Percentiles rank a stretch among this genome's conserved stretches.
These are phyloP conservation scores for Mycena sanguinolenta DNA, from an alignment of 768 basidiomycete genomes.

Conservation along the genomic window DNA sequence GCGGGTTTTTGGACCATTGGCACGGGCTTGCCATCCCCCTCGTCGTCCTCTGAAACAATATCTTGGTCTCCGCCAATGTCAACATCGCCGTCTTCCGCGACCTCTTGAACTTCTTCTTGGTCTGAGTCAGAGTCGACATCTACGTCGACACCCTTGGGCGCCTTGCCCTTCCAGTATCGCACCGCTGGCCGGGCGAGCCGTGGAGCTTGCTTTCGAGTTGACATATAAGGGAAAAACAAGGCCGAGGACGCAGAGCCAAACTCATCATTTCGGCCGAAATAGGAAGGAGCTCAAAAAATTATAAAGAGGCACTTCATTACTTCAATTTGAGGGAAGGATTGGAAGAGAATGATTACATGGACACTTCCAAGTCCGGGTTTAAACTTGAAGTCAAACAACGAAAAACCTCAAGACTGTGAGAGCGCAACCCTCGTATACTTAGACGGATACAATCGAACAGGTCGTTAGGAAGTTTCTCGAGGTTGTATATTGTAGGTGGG, in stretches of 20 bases:
- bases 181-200: conserved; percentile 85
- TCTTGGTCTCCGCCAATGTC: conserved; percentile 71
- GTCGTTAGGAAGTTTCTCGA: no score
- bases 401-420: no score
- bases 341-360: no score
- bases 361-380: no score
- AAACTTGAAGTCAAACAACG: no score
- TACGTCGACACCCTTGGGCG: conserved; percentile 75
- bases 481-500: neutral
- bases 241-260: conserved; percentile 16
- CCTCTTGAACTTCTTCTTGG: conserved; percentile 59
- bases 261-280: neutral
- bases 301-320: no score
- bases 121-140: conserved; percentile 79
- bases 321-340: no score
- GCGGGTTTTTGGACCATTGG: conserved; percentile 48
- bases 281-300: neutral
- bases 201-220: conserved; percentile 76
- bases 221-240: conserved; percentile 33
- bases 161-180: conserved; percentile 93
- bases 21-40: conserved; percentile 53
- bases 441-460: no score
- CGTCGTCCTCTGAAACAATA: conserved; percentile 56
- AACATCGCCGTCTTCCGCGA: conserved; percentile 67
- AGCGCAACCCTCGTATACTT: no score